These are phyloP conservation scores for Yamadazyma kitorensis DNA, from an alignment of 805 yeast species.

Conservation along the genomic window DNA sequence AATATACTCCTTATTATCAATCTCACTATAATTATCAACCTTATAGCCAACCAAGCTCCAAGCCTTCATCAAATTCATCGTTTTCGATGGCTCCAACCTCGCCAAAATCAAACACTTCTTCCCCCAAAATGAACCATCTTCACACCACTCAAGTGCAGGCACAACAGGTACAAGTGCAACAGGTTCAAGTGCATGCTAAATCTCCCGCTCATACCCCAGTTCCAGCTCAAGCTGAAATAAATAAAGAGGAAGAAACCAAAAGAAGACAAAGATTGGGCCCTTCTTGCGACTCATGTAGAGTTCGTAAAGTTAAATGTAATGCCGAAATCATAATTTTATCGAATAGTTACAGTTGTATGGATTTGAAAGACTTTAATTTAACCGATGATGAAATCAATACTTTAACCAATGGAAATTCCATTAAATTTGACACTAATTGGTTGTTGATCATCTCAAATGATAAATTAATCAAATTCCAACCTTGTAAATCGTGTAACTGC, in stretches of 20 bases:
- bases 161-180: too few species aligned
- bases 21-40: not conserved
- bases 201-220: too few species aligned
- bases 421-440: slow-evolving; percentile 7
- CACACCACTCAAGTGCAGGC: too few species aligned
- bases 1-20: slow-evolving; percentile 1
- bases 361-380: slow-evolving; percentile 5
- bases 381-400: slow-evolving; percentile 5
- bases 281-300: slow-evolving; percentile 68
- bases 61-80: slow-evolving; percentile 4
- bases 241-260: slow-evolving; percentile 14
- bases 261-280: slow-evolving; percentile 71
- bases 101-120: too few species aligned
- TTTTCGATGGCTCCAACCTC: slow-evolving; percentile 2
- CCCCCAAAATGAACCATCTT: too few species aligned
- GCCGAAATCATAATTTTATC: slow-evolving; percentile 52
- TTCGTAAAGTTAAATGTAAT: slow-evolving; percentile 70
- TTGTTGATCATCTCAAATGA: slow-evolving; percentile 18
- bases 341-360: slow-evolving; percentile 1
- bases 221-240: too few species aligned
- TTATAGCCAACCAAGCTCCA: not conserved
- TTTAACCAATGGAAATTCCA: slow-evolving; percentile 4
- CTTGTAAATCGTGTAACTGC: slow-evolving; percentile 54
- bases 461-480: slow-evolving; percentile 47
- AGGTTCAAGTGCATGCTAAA: too few species aligned